Evolutionary conservation across 1,139 yeast genomes (phyloP).

Genomic region (Yamadazyma aaseri): DNA sequence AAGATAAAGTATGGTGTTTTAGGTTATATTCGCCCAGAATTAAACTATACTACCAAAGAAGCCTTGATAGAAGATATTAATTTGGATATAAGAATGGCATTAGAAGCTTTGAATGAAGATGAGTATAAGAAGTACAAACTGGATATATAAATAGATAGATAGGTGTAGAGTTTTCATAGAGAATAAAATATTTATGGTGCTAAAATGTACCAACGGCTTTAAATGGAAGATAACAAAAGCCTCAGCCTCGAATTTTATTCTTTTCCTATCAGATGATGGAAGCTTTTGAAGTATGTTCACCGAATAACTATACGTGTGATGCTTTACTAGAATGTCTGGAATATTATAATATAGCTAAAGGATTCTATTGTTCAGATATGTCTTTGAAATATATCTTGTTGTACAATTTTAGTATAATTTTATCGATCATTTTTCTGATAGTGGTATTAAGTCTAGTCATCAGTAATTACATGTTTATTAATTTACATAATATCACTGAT

Average conservation of each 20-base stretch:
- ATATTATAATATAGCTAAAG: constrained; percentile 12
- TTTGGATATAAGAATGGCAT: constrained; percentile 71
- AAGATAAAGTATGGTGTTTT: constrained; percentile 62
- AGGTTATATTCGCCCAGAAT: constrained; percentile 91
- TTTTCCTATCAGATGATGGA: too few species aligned
- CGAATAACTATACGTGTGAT: constrained; percentile 12
- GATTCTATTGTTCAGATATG: constrained; percentile 12
- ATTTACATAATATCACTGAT: constrained; percentile 29
- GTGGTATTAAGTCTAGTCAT: constrained; percentile 31
- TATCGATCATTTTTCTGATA: constrained; percentile 7
- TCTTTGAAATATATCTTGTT: background rate
- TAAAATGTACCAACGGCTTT: too few species aligned
- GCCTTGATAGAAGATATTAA: constrained; percentile 85
- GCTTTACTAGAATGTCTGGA: constrained; percentile 9
- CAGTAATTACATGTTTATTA: constrained; percentile 35
- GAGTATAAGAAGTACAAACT: constrained; percentile 15
- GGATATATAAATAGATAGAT: background rate
- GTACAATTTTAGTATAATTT: constrained; percentile 11
- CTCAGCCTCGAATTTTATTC: too few species aligned
- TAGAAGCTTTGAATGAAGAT: constrained; percentile 37
- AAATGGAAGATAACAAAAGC: too few species aligned
- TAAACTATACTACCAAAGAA: constrained; percentile 81
- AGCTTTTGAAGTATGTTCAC: constrained; percentile 6
- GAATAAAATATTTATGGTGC: too few species aligned
- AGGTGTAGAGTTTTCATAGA: background rate